Evolutionary conservation across 305 asterid species (phyloP).

Genomic region (Fraxinus latifolia): DNA sequence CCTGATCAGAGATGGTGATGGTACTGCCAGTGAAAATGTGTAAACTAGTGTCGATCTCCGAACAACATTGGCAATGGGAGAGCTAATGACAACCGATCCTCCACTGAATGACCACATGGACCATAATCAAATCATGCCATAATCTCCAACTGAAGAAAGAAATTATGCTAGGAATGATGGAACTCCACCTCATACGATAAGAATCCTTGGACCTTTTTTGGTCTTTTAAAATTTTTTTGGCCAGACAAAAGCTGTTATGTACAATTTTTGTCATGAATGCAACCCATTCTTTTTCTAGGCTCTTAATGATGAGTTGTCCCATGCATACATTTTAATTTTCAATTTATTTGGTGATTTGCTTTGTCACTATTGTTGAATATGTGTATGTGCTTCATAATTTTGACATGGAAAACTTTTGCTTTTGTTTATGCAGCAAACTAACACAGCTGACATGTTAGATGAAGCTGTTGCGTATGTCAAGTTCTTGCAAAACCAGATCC

Average conservation of each 20-base stretch:
- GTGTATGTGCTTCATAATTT: slow-evolving; percentile 10
- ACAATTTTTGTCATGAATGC: not conserved
- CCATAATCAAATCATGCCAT: too few species aligned
- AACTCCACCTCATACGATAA: too few species aligned
- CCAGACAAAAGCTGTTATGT: not conserved
- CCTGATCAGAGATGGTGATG: too few species aligned
- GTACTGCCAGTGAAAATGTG: too few species aligned
- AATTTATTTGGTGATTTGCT: not conserved
- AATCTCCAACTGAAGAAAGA: too few species aligned
- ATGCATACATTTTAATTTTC: not conserved
- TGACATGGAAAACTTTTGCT: slow-evolving; percentile 19
- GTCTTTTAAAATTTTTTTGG: not conserved
- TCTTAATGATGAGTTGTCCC: not conserved
- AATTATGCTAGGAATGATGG: too few species aligned
- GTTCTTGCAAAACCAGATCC: slow-evolving; percentile 73
- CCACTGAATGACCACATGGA: too few species aligned
- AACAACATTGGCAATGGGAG: too few species aligned
- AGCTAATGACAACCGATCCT: too few species aligned
- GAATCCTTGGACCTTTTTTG: too few species aligned
- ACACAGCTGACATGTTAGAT: slow-evolving; percentile 95
- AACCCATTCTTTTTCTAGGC: not conserved
- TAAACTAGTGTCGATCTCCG: too few species aligned
- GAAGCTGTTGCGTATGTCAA: slow-evolving; percentile 85
- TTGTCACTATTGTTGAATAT: not conserved
- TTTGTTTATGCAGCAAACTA: slow-evolving; percentile 70